Evolutionary conservation across 768 basidiomycete genomes (phyloP), one percentile per base, ranked within the genome.

Genomic region (Symmetrospora coprosmae): DNA sequence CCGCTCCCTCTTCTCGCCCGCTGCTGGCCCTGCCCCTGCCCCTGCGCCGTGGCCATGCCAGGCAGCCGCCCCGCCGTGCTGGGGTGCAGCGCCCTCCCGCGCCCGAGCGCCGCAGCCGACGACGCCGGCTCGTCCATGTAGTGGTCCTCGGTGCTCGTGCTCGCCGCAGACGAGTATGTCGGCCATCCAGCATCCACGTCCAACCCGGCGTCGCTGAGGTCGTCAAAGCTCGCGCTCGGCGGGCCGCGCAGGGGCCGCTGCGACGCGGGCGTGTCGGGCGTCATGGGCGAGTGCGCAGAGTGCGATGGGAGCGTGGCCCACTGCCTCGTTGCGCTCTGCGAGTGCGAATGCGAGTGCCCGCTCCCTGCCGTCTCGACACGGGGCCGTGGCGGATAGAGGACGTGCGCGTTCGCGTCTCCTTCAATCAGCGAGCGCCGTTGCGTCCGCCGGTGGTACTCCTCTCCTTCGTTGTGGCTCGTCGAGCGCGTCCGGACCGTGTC

Each of bases 101-200:
- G n/a, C n/a, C n/a, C n/a, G n/a, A n/a, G n/a, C n/a, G n/a, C n/a
- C n/a, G 41, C 55, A 8, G 55, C 55, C 31, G 55, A 58, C 3
- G 55, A 58, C 17, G 55, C 55, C 46, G 55, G 55, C n/a, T 43
- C n/a, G 33, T 58, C 55, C 39, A 43, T 46, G 37, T 58, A 58
- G 30, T 58, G 55, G 46, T 58, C 55, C 23, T 58, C 55, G 28
- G 55, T 58, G 33, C 38, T 35, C 6, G 55, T 45, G 16, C 40
- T 45, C 33, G 55, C 55, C 31, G 41, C 17, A 6, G 41, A 45
- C 3, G 28, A 33, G 23, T 58, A 58, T 8, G 55, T 58, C 3
- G 55, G 55, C 55, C 55, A 58, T 2, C 41, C 39, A 17, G 43
- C 39, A 30, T 58, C 55, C n/a, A n/a, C n/a, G n/a, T n/a, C n/a